These are phyloP conservation scores for Cardiospermum halicacabum DNA, from an alignment of 345 rosid species.

Conservation along the genomic window DNA sequence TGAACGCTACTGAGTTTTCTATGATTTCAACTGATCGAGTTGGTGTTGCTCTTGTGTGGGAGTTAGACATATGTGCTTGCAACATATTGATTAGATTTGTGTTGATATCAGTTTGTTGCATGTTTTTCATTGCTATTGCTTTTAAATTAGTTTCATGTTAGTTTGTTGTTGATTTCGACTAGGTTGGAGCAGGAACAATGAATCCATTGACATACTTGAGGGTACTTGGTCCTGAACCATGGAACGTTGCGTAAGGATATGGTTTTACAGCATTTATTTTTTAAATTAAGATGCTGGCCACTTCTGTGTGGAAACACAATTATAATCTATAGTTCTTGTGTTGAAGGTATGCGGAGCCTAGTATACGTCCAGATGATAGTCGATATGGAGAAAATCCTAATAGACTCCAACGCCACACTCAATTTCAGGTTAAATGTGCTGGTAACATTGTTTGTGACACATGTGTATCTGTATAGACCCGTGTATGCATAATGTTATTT, in stretches of 20 bases:
- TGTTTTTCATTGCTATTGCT: not conserved
- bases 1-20: too few species aligned
- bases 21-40: too few species aligned
- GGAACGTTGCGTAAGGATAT: slow-evolving; percentile 92
- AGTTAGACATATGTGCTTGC: too few species aligned
- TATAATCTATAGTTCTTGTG: slow-evolving; percentile 16
- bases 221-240: slow-evolving; percentile 97
- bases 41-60: too few species aligned
- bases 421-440: slow-evolving; percentile 61
- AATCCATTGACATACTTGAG: slow-evolving; percentile 89
- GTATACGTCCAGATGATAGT: slow-evolving; percentile 95
- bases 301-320: not conserved
- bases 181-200: slow-evolving; percentile 99
- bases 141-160: not conserved
- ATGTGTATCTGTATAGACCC: too few species aligned
- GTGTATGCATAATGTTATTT: too few species aligned
- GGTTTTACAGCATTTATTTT: slow-evolving; percentile 1
- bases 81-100: not conserved
- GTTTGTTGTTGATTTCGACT: slow-evolving; percentile 13
- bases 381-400: slow-evolving; percentile 97
- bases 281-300: not conserved
- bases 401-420: slow-evolving; percentile 95
- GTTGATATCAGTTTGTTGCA: not conserved
- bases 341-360: slow-evolving; percentile 79
- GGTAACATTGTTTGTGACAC: not conserved